phyloP scores from a whole-genome alignment of 2,329 filamentous ascomycete genomes.

The Zymoseptoria passerinii region DNA sequence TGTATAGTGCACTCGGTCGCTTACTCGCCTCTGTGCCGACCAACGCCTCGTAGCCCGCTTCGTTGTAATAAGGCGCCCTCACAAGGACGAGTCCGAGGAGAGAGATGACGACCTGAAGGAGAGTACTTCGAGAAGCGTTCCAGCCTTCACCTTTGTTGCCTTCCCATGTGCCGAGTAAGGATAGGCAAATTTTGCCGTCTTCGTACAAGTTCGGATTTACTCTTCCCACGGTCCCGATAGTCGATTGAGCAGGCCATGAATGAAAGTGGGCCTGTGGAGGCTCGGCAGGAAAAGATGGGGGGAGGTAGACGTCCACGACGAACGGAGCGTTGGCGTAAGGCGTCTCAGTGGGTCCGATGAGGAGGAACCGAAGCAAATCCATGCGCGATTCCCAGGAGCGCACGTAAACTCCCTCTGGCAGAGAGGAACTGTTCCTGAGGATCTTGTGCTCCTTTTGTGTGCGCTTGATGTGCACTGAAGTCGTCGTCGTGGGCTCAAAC shows the following conservation, averaged over 20 bases:
- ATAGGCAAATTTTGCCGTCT: constrained; percentile 54
- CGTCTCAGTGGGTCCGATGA: constrained; percentile 51
- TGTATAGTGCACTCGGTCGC: constrained; percentile 24
- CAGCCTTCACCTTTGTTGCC: constrained; percentile 47
- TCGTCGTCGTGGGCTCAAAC: constrained; percentile 13
- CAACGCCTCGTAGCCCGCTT: constrained; percentile 52
- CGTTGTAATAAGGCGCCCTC: constrained; percentile 55
- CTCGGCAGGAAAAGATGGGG: constrained; percentile 41
- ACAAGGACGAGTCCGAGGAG: constrained; percentile 37
- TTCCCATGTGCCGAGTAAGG: constrained; percentile 53
- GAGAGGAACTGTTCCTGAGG: constrained; percentile 37
- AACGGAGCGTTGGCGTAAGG: constrained; percentile 55
- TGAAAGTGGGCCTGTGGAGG: constrained; percentile 52
- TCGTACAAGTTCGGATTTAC: constrained; percentile 57
- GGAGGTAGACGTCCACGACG: constrained; percentile 50
- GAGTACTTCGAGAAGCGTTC: constrained; percentile 44
- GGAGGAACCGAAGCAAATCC: constrained; percentile 50
- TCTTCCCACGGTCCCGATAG: constrained; percentile 22
- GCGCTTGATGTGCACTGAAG: constrained; percentile 38
- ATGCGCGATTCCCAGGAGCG: constrained; percentile 52
- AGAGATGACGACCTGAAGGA: constrained; percentile 41
- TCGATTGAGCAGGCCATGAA: constrained; percentile 40
- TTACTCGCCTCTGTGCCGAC: constrained; percentile 22
- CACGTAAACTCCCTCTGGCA: constrained; percentile 50
- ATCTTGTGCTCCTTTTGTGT: constrained; percentile 52